These are phyloP conservation scores for Nevesoporus exiguus DNA, from an alignment of 768 basidiomycete genomes.

Conservation along the genomic window DNA sequence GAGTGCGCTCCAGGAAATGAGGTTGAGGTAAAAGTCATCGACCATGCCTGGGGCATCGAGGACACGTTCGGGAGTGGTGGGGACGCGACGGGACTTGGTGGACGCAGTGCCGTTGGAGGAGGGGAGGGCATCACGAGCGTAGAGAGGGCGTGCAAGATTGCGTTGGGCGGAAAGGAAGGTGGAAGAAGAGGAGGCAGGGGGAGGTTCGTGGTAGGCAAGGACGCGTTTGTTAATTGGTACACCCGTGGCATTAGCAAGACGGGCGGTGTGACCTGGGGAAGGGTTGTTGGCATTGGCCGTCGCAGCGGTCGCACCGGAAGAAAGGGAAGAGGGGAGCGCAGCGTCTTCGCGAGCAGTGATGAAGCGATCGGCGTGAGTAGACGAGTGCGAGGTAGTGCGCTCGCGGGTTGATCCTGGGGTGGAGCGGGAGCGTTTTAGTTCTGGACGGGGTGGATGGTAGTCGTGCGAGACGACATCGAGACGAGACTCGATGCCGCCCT, in stretches of 20 bases:
- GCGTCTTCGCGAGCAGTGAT: slow-evolving; percentile 58
- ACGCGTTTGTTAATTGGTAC: slow-evolving; percentile 78
- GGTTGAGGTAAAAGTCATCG: slow-evolving; percentile 97
- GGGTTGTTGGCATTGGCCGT: slow-evolving; percentile 38
- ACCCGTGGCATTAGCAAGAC: slow-evolving; percentile 72
- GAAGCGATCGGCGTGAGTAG: slow-evolving; percentile 60
- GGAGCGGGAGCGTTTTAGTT: slow-evolving; percentile 70
- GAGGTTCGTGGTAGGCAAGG: slow-evolving; percentile 84
- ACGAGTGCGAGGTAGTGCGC: slow-evolving; percentile 36
- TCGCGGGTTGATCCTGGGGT: slow-evolving; percentile 55
- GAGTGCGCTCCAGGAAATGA: slow-evolving; percentile 82
- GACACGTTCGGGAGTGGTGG: slow-evolving; percentile 87
- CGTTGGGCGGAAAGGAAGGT: slow-evolving; percentile 72
- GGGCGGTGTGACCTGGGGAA: slow-evolving; percentile 76
- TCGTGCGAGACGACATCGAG: slow-evolving; percentile 75
- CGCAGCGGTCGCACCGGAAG: slow-evolving; percentile 47
- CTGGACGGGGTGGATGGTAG: slow-evolving; percentile 61
- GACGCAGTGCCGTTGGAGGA: slow-evolving; percentile 62
- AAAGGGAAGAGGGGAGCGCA: slow-evolving; percentile 63
- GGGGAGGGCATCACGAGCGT: slow-evolving; percentile 61
- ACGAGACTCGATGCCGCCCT: slow-evolving; percentile 73
- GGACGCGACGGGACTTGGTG: slow-evolving; percentile 76
- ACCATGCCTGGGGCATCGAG: slow-evolving; percentile 91
- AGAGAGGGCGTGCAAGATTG: slow-evolving; percentile 72
- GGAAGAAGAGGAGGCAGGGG: slow-evolving; percentile 75